Conservation (phyloP, 768 basidiomycete genomes). For the Lentinus brumalis region DNA sequence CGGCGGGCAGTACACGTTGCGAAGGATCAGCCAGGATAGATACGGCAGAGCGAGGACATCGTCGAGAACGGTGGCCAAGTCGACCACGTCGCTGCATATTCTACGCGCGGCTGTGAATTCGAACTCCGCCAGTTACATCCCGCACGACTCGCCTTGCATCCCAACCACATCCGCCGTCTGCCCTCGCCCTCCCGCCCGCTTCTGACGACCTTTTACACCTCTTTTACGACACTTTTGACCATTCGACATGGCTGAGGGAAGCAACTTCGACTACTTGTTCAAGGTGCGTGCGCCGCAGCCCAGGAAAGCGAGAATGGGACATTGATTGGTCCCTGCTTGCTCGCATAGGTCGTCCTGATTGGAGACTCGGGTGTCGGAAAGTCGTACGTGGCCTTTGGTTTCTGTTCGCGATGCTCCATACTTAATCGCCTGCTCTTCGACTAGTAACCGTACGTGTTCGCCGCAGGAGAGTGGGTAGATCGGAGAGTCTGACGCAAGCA, state of each 20-base stretch:
- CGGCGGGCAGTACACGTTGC: no score
- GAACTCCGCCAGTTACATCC: conserved; percentile 33
- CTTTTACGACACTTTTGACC: conserved; percentile 20
- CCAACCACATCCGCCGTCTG: conserved; percentile 13
- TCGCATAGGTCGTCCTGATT: conserved; percentile 88
- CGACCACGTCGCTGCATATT: no score
- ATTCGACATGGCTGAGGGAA: conserved; percentile 78
- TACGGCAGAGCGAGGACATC: neutral
- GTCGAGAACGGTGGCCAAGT: neutral
- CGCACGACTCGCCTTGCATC: conserved; percentile 16
- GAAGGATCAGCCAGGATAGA: no score
- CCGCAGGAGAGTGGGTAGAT: neutral
- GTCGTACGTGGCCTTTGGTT: conserved; percentile 69
- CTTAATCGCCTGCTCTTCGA: neutral
- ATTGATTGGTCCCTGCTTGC: conserved; percentile 14
- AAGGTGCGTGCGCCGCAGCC: conserved; percentile 59
- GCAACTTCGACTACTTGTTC: conserved; percentile 99
- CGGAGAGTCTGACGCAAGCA: conserved; percentile 1
- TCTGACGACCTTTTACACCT: conserved; percentile 18
- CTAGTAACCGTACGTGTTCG: conserved; percentile 62
- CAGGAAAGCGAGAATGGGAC: neutral
- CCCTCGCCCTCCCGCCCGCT: conserved; percentile 3
- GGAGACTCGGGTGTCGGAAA: conserved; percentile 99
- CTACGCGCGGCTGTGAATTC: conserved; percentile 16
- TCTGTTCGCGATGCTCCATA: neutral